Conservation (phyloP, 2,329 filamentous ascomycete species). For the Sclerotinia minor region DNA sequence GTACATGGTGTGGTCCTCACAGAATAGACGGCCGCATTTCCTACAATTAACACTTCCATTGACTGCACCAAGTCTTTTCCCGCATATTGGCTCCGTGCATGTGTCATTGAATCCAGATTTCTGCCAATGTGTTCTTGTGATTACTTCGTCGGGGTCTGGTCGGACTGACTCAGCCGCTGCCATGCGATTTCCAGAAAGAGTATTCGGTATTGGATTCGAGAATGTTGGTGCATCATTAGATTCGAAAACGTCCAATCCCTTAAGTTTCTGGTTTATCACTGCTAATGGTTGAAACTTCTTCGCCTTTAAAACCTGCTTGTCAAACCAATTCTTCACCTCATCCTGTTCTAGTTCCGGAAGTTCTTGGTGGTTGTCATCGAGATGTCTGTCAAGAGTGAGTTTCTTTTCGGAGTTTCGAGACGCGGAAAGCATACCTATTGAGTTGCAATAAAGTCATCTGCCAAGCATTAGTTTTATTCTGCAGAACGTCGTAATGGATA, state of each 20-base stretch:
- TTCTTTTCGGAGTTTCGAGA: constrained; percentile 32
- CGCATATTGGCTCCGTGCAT: constrained; percentile 87
- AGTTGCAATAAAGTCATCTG: constrained; percentile 90
- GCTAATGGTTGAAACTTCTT: constrained; percentile 74
- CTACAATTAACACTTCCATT: constrained; percentile 90
- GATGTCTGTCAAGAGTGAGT: constrained; percentile 54
- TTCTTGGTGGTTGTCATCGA: constrained; percentile 73
- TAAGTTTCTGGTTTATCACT: constrained; percentile 73
- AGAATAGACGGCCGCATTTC: constrained; percentile 90
- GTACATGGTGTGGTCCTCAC: constrained; percentile 98
- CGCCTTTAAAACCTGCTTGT: constrained; percentile 72
- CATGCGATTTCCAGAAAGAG: constrained; percentile 43
- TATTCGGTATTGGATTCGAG: constrained; percentile 37
- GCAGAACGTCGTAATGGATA: neutral
- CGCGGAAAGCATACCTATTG: constrained; percentile 61
- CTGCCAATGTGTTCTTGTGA: constrained; percentile 90
- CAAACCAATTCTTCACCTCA: constrained; percentile 78
- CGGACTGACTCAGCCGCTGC: constrained; percentile 39
- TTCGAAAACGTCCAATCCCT: constrained; percentile 73
- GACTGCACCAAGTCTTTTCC: constrained; percentile 72
- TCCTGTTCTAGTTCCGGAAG: constrained; percentile 71
- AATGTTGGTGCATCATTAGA: constrained; percentile 61
- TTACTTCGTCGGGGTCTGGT: constrained; percentile 81
- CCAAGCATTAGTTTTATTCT: constrained; percentile 34
- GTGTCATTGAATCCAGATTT: constrained; percentile 68